Conservation (phyloP, 2,329 filamentous ascomycete genomes). For the Colletotrichum siamense region DNA sequence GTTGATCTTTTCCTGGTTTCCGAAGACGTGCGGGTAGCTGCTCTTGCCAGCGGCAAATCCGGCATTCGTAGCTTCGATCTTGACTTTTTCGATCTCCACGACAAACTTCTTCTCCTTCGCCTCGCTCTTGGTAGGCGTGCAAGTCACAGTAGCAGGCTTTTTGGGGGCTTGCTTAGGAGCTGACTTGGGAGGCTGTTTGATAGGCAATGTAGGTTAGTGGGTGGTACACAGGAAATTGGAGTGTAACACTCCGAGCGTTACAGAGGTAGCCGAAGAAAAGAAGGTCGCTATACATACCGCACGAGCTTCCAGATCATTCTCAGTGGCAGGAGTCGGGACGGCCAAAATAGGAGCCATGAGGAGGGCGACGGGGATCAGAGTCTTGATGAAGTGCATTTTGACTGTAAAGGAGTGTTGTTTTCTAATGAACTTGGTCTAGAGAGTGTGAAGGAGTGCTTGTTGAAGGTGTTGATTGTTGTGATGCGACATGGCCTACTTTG, state of each 20-base stretch:
- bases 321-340: neutral
- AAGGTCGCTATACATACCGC: neutral
- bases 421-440: neutral
- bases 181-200: neutral
- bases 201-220: neutral
- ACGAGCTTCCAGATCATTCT: rapidly evolving
- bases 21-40: neutral
- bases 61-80: neutral
- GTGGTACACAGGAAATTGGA: neutral
- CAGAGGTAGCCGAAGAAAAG: too few species aligned
- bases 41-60: neutral
- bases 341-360: neutral
- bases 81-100: neutral
- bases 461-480: neutral
- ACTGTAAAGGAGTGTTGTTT: neutral
- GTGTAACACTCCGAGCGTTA: too few species aligned
- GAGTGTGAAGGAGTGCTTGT: neutral
- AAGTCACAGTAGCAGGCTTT: neutral
- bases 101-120: neutral
- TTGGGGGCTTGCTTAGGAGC: neutral
- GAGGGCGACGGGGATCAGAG: neutral
- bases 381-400: neutral
- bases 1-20: neutral
- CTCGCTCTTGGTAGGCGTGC: neutral
- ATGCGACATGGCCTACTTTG: neutral